These are phyloP conservation scores for Phaeoacremonium minimum DNA, from an alignment of 2,329 filamentous ascomycete species.

Conservation along the genomic window DNA sequence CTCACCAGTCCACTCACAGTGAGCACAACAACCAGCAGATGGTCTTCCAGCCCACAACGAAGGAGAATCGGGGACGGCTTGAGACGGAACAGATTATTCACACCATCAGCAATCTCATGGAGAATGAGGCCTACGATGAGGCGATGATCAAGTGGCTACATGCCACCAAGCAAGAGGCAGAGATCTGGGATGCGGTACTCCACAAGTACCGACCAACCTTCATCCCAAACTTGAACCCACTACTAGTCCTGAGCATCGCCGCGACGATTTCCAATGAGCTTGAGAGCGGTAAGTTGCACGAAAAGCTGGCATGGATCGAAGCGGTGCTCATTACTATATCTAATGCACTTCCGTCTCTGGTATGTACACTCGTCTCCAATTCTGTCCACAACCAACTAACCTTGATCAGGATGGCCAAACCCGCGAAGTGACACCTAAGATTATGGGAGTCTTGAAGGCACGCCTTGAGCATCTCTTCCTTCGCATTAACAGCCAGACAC, in stretches of 20 bases:
- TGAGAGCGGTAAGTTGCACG: conserved; percentile 44
- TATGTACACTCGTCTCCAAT: conserved; percentile 36
- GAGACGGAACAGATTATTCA: conserved; percentile 54
- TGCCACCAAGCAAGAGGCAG: conserved; percentile 48
- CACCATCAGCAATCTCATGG: conserved; percentile 59
- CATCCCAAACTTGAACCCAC: conserved; percentile 52
- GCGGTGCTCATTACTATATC: conserved; percentile 52
- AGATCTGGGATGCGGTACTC: conserved; percentile 56
- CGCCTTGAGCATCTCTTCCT: conserved; percentile 49
- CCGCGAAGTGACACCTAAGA: conserved; percentile 50
- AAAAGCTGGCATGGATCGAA: conserved; percentile 58
- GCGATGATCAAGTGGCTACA: conserved; percentile 66
- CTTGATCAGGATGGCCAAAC: conserved; percentile 46
- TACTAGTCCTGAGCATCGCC: conserved; percentile 61
- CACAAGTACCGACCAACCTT: conserved; percentile 45
- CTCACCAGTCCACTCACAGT: not conserved
- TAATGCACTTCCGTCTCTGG: conserved; percentile 41
- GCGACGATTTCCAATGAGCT: conserved; percentile 59
- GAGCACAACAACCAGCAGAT: conserved; percentile 17
- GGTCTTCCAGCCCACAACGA: conserved; percentile 32
- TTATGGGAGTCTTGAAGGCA: conserved; percentile 49
- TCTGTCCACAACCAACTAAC: conserved; percentile 19
- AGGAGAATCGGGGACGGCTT: conserved; percentile 39
- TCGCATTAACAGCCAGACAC: conserved; percentile 41
- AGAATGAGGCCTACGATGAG: conserved; percentile 55